Evolutionary conservation across 1,284 basidiomycete species (phyloP).

Genomic region (Rhodotorula glutinis): DNA sequence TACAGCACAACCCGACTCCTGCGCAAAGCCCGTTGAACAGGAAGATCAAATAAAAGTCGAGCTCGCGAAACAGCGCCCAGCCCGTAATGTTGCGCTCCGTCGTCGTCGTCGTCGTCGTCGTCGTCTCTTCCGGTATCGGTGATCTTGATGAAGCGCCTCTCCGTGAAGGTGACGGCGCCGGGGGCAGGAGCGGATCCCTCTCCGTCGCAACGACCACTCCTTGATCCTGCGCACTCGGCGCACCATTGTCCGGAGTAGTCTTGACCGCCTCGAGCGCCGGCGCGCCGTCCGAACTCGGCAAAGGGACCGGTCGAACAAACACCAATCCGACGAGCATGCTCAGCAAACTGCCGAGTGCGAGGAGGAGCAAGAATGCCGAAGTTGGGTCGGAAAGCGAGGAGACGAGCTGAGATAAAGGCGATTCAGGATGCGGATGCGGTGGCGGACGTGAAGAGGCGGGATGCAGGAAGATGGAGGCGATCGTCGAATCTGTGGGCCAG

Average conservation of each 20-base stretch:
- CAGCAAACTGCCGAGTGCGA: constrained; percentile 45
- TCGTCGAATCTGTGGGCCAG: constrained; percentile 41
- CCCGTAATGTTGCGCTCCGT: constrained; percentile 25
- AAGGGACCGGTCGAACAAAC: constrained; percentile 36
- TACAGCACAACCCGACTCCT: constrained; percentile 26
- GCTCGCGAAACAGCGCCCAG: constrained; percentile 11
- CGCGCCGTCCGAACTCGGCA: too few species aligned
- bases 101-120: neutral
- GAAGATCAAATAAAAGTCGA: constrained; percentile 38
- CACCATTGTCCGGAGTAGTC: too few species aligned
- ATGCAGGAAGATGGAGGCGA: constrained; percentile 20
- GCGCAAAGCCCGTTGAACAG: constrained; percentile 26
- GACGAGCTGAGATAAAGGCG: too few species aligned
- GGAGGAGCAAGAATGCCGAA: constrained; percentile 45
- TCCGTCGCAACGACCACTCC: neutral
- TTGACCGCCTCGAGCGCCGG: too few species aligned
- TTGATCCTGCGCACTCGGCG: too few species aligned
- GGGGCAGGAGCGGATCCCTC: neutral
- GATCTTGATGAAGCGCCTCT: neutral
- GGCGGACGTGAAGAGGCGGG: neutral
- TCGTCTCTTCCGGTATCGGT: neutral
- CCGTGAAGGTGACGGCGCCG: neutral
- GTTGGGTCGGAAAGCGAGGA: constrained; percentile 38
- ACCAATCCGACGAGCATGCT: constrained; percentile 45
- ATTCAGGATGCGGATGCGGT: too few species aligned